phyloP scores from a whole-genome alignment of 176 grass and related monocot species.

The Zea luxurians region DNA sequence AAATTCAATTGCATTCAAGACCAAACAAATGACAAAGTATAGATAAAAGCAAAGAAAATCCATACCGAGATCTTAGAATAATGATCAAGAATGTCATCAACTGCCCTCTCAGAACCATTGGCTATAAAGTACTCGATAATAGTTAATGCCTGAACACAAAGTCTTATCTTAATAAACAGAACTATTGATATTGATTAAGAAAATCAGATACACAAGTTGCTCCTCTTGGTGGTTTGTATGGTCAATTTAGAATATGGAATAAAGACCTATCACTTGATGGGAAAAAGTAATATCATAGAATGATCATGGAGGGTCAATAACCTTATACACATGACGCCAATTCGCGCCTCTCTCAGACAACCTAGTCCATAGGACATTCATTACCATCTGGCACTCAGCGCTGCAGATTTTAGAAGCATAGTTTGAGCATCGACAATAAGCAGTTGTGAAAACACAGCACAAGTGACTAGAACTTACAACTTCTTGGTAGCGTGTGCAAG shows the following conservation, averaged over 20 bases:
- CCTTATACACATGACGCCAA: conserved; percentile 94
- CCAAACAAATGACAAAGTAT: conserved; percentile 16
- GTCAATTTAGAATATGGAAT: conserved; percentile 10
- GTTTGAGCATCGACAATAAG: not conserved
- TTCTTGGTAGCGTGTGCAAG: conserved; percentile 81
- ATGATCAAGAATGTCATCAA: conserved; percentile 95
- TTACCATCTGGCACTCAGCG: conserved; percentile 91
- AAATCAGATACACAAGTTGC: conserved; percentile 14
- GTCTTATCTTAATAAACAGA: conserved; percentile 35
- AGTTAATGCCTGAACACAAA: conserved; percentile 65
- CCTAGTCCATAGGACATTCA: conserved; percentile 92
- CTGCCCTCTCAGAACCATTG: conserved; percentile 90
- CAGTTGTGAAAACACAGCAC: not conserved
- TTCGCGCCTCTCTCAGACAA: conserved; percentile 67
- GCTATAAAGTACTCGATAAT: conserved; percentile 97
- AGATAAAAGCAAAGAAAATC: conserved; percentile 23
- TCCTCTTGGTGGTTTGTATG: conserved; percentile 14
- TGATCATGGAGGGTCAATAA: conserved; percentile 28
- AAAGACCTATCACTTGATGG: conserved; percentile 22
- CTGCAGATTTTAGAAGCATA: conserved; percentile 51
- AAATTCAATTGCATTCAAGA: conserved; percentile 26
- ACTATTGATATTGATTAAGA: conserved; percentile 11
- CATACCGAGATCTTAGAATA: conserved; percentile 85
- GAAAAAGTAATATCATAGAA: not conserved
- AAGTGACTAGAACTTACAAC: conserved; percentile 50